Evolutionary conservation across 805 yeast species (phyloP), one percentile per base, ranked within the genome.

Genomic region (Komagataella populi): DNA sequence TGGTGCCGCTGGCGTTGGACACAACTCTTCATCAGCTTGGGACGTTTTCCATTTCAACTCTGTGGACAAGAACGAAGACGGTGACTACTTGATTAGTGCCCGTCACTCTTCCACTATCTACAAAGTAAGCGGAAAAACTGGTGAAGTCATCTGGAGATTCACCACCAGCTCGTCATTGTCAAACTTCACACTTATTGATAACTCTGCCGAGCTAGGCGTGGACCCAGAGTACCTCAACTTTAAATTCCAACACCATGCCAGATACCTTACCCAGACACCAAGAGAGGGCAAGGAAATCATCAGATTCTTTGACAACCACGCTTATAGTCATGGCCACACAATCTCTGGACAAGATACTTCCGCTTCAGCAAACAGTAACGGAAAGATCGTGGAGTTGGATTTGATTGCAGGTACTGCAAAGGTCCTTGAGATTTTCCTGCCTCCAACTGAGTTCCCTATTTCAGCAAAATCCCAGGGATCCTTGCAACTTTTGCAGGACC

Each of bases 31-130:
- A 51, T 63, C 59, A 54, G 71, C 72, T 7, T 69, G 70, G 70
- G 71, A 68, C 54, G 68, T 64, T 50, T 67, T 67, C 61, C 71
- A 69, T 54, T 64, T 68, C 52, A 69, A 69, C 50, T 67, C 71
- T 1, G 68, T 67, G 43, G 71, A 67, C 51, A 69, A 68, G 52
- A 68, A 67, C 54, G 60, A 54, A 16, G 51, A 62, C 46, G 68
- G 70, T 10, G 64, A 66, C 52, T 68, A 68, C 54, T 47, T 67
- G 18, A 44, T 68, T n/a, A 65, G 69, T 6, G 68, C 70, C 4
- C 60, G 72, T 55, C 63, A 68, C 54, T 58, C 63, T 24, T 63
- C 70, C 3, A 55, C 71, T 4, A 49, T 68, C 20, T 68, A 64
- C 56, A 68, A 68, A 52, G 55, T 68, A 24, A 55, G 60, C 54